Conservation (phyloP, 331 rosid genomes). For the Pyracantha coccinea region DNA sequence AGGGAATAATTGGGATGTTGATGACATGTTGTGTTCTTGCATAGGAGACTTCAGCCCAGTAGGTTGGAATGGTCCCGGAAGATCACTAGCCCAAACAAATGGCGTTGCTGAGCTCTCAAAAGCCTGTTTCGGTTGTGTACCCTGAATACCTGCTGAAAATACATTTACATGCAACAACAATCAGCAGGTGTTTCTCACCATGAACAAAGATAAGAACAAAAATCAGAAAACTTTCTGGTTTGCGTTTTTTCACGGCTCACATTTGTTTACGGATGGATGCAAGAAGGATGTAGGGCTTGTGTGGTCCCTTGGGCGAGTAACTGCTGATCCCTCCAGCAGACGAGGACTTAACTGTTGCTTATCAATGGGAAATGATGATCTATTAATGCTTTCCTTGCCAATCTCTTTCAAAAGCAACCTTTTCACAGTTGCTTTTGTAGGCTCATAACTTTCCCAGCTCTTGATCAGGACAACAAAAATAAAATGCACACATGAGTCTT, state of each 20-base stretch:
- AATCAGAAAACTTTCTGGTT: background rate
- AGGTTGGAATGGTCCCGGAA: constrained; percentile 19
- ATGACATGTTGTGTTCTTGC: constrained; percentile 21
- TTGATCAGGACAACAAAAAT: constrained; percentile 25
- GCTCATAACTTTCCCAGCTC: constrained; percentile 75
- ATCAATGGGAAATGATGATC: constrained; percentile 21
- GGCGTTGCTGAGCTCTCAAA: constrained; percentile 31
- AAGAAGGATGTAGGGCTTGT: constrained; percentile 28
- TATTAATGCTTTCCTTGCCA: constrained; percentile 29
- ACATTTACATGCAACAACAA: constrained; percentile 9
- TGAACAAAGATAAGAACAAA: background rate
- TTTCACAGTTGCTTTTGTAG: constrained; percentile 71
- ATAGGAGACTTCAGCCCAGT: constrained; percentile 28
- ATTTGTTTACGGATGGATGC: constrained; percentile 33
- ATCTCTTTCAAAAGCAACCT: constrained; percentile 64
- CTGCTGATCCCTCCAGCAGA: constrained; percentile 27
- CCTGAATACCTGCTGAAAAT: constrained; percentile 27
- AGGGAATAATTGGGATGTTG: constrained; percentile 27
- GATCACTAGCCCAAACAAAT: constrained; percentile 21
- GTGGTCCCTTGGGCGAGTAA: constrained; percentile 26
- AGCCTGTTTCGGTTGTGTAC: constrained; percentile 21
- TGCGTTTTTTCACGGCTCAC: constrained; percentile 26
- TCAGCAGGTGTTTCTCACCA: background rate
- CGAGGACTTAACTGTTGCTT: constrained; percentile 28
- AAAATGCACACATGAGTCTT: constrained; percentile 9